phyloP scores from a whole-genome alignment of 2,329 filamentous ascomycete genomes.

The Fusarium camptoceras region DNA sequence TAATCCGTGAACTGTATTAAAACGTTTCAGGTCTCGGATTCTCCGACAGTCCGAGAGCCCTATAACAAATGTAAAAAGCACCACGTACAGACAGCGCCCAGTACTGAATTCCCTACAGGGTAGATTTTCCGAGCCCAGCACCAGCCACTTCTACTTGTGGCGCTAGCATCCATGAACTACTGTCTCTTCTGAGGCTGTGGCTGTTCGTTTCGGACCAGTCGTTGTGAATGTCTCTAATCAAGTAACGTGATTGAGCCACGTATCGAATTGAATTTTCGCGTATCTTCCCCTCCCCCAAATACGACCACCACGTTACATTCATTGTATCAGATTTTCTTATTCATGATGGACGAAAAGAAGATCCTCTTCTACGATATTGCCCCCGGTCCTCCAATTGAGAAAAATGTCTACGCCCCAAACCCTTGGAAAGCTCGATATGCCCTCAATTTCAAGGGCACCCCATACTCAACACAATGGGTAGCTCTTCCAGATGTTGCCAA shows the following conservation, averaged over 20 bases:
- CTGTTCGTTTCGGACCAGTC: too few relatives aligned
- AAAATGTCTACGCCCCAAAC: constrained; percentile 46
- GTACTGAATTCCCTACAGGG: neutral
- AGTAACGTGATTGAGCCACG: neutral
- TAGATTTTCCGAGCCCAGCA: too few relatives aligned
- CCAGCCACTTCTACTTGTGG: neutral
- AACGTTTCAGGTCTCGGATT: neutral
- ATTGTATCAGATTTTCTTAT: neutral
- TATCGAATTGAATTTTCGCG: neutral
- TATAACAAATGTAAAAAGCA: neutral
- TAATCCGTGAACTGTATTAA: neutral
- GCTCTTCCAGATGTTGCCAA: constrained; percentile 62
- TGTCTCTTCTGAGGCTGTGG: too few relatives aligned
- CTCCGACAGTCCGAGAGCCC: neutral
- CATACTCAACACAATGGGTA: constrained; percentile 60
- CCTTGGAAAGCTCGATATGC: constrained; percentile 53
- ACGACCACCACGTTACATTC: too few relatives aligned
- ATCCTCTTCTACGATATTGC: constrained; percentile 59
- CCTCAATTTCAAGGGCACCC: constrained; percentile 56
- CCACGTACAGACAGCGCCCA: neutral
- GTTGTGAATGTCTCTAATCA: neutral
- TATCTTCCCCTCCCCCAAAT: neutral
- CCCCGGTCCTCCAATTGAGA: constrained; percentile 47
- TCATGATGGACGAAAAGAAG: neutral
- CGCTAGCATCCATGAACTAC: too few relatives aligned